These are phyloP conservation scores for Rehmannia glutinosa DNA, from an alignment of 257 asterid species.

Conservation along the genomic window DNA sequence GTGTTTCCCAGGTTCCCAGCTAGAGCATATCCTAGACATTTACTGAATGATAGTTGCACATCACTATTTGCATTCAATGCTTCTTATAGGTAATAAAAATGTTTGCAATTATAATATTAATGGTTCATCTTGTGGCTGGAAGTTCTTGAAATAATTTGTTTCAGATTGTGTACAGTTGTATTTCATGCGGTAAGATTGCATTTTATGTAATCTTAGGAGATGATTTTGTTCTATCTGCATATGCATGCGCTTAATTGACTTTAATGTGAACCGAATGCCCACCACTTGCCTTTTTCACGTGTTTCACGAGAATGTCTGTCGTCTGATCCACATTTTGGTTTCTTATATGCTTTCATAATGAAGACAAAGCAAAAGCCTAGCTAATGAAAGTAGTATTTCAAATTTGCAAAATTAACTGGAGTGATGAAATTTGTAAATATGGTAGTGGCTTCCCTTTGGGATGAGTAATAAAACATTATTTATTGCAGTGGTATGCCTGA, in stretches of 20 bases:
- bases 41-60: neutral
- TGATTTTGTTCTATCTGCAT: neutral
- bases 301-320: neutral
- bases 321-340: neutral
- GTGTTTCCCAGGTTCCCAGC: neutral
- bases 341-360: neutral
- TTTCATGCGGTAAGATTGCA: neutral
- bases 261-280: neutral
- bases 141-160: neutral
- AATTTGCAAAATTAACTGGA: neutral
- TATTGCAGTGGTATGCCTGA: constrained; percentile 97
- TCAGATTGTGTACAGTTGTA: neutral
- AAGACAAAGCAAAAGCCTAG: neutral
- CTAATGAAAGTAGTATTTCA: neutral
- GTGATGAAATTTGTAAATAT: neutral
- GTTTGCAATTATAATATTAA: neutral
- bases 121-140: neutral
- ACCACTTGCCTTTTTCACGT: neutral
- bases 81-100: neutral
- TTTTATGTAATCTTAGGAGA: neutral
- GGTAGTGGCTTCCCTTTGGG: neutral
- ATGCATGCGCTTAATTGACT: neutral
- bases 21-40: neutral
- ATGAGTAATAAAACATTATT: constrained; percentile 13
- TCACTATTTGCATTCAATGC: too few relatives aligned